These are phyloP conservation scores for Cercis canadensis DNA, from an alignment of 306 rosid species.

Conservation along the genomic window DNA sequence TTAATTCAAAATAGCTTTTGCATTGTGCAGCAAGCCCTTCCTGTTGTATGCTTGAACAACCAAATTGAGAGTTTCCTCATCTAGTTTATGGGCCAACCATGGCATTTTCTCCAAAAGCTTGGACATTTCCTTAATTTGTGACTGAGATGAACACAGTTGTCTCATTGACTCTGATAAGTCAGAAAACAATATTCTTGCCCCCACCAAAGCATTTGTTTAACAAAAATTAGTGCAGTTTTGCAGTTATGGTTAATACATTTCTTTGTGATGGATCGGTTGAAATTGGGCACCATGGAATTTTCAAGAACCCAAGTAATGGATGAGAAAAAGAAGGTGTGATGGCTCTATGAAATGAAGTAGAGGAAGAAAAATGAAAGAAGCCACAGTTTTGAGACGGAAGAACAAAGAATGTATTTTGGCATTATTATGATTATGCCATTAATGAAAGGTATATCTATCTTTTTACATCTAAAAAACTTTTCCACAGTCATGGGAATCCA, in stretches of 20 bases:
- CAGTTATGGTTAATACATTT: slow-evolving; percentile 56
- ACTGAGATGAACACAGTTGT: slow-evolving; percentile 56
- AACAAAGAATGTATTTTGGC: no score
- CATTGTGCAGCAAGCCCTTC: slow-evolving; percentile 62
- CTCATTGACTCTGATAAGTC: slow-evolving; percentile 56
- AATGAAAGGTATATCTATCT: no score
- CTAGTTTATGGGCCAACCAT: slow-evolving; percentile 53
- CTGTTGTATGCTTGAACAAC: slow-evolving; percentile 65
- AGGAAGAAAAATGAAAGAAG: no score
- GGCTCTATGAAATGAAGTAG: no score
- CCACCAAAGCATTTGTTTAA: slow-evolving; percentile 71
- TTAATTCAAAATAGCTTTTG: slow-evolving; percentile 54
- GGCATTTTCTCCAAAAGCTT: slow-evolving; percentile 60
- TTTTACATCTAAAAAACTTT: no score
- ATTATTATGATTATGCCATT: no score
- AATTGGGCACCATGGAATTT: slow-evolving; percentile 66
- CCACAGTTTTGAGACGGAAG: no score
- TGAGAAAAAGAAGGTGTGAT: no score
- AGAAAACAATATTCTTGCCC: slow-evolving; percentile 73
- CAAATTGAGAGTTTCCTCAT: slow-evolving; percentile 63
- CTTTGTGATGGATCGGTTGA: slow-evolving; percentile 47
- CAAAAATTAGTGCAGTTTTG: slow-evolving; percentile 56
- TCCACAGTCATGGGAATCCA: no score
- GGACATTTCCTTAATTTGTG: slow-evolving; percentile 44
- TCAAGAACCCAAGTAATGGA: slow-evolving; percentile 56